Evolutionary conservation across 192 early-diverging fungal species (phyloP), one percentile per base, ranked within the genome.

Genomic region (Coemansia erecta): DNA sequence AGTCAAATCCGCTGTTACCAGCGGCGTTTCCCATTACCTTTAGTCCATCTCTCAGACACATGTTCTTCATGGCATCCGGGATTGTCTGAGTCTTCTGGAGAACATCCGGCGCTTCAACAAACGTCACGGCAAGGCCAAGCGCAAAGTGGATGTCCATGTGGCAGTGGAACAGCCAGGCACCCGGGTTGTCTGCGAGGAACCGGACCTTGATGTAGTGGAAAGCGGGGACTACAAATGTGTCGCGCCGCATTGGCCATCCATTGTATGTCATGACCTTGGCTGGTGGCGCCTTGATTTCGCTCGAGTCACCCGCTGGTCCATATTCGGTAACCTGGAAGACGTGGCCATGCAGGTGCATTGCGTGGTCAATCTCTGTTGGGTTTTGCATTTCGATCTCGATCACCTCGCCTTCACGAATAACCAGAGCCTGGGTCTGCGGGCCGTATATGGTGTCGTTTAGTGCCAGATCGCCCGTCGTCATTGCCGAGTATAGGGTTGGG

Each of bases 291-390:
- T 31, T 31, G 28, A 31, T 7, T 31, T 31, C 28, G 7, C 82
- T 73, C 37, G 66, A 70, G 41, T 70, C 70, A 8, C 82, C 79
- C 19, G 90, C 77, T 57, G 62, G 67, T 3, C 64, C 64, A 11
- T 59, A 62, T 40, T 71, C 65, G 17, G 49, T 57, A 21, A 95
- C 77, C 66, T 92, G 89, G 84, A 95, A 95, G 3, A 61, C 65
- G 60, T 93, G 89, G 5, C 91, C 91, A 78, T 95, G 93, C 18
- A 92, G 69, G 76, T 95, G 93, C 70, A 92, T 75, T 55, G 84
- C 56, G 43, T 95, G 93, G 45, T 68, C 68, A 49, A 87, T 84
- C 21, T 62, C 54, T 56, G 86, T 86, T 15, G 80, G 55, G 68
- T 94, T 95, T 68, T 81, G 83, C 56, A 93, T 77, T 15, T 81